Base-by-base conservation (phyloP, 176 grass and related monocot genomes). In the Carex littledalei region DNA sequence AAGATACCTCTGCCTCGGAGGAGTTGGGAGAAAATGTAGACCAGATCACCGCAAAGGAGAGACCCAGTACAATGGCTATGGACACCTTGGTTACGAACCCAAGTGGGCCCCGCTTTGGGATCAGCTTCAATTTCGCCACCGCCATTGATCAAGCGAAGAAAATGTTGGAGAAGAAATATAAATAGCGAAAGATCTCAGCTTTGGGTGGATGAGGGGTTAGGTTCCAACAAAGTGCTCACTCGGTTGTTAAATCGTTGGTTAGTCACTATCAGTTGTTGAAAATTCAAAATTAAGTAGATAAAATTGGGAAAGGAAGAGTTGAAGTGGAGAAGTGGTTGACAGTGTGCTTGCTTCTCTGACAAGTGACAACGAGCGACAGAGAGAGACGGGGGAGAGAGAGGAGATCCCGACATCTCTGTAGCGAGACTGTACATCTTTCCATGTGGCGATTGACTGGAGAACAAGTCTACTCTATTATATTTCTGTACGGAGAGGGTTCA, bases 11-110 rank as follows among this genome's bases (percentile, higher is more conserved):
- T 49, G 69, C 82, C 16, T 90, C 91, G 79, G 95, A 84, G 53
- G 92, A 89, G 63, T 67, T 87, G 73, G 89, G 86, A 79, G 95
- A 91, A 67, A 94, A 83, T 3, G 88, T 71, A 79, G 89, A 91
- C 95, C 95, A 94, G 60, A 90, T 84, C 83, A 93, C 81, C 73
- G 85, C 86, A 87, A 93, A 98, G 78, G 88, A 91, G 77, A 98
- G 89, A n/a, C 91, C 95, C 82, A 98, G 84, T 34, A 92, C 78
- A 87, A 94, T 85, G 61, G 90, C 92, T 63, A 98, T 88, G 49
- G 76, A 63, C 57, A 98, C 95, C 87, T 94, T 98, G 75, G 88
- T 89, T 60, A 26, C 88, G 83, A 98, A 90, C 34, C 89, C 89
- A 87, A 98, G 79, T 67, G 92, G 88, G 47, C 86, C 86, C 68